phyloP scores from a whole-genome alignment of 768 basidiomycete species.

The Boletus sp. region DNA sequence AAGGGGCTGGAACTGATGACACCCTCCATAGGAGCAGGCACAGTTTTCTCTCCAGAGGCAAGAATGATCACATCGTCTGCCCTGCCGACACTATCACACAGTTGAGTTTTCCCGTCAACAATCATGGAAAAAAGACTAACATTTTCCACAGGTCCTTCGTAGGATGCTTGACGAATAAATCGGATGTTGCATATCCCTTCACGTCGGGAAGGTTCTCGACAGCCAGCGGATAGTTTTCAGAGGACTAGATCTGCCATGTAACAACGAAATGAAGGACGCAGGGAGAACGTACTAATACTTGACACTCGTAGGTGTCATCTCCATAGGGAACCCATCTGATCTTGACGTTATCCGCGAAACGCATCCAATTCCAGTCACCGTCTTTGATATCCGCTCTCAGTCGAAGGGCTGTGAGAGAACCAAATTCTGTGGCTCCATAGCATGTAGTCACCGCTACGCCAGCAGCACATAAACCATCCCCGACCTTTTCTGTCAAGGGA shows the following conservation, averaged over 20 bases:
- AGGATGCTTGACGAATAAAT: slow-evolving; percentile 44
- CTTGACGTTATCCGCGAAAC: slow-evolving; percentile 16
- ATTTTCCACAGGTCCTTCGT: slow-evolving; percentile 42
- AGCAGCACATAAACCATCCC: slow-evolving; percentile 14
- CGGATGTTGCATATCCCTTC: slow-evolving; percentile 37
- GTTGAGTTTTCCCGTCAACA: background rate
- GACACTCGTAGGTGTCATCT: slow-evolving; percentile 32
- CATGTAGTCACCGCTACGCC: slow-evolving; percentile 10
- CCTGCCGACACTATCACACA: slow-evolving; percentile 27
- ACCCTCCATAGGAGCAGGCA: slow-evolving; percentile 32
- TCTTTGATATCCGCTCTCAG: slow-evolving; percentile 3
- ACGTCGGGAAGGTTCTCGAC: slow-evolving; percentile 35
- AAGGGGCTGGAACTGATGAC: slow-evolving; percentile 20
- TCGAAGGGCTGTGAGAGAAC: background rate
- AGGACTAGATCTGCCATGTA: background rate
- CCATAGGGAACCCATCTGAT: slow-evolving; percentile 31
- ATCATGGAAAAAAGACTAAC: slow-evolving; percentile 18
- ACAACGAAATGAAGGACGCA: background rate
- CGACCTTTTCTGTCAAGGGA: slow-evolving; percentile 11
- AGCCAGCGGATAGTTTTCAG: background rate
- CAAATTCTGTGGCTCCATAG: slow-evolving; percentile 26
- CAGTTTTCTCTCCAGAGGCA: slow-evolving; percentile 32
- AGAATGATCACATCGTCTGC: too few relatives aligned
- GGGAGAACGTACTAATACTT: slow-evolving; percentile 30
- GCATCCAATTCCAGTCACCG: slow-evolving; percentile 19